Evolutionary conservation across 768 basidiomycete genomes (phyloP), one percentile per base, ranked within the genome.

Genomic region (Cubamyces lactineus): DNA sequence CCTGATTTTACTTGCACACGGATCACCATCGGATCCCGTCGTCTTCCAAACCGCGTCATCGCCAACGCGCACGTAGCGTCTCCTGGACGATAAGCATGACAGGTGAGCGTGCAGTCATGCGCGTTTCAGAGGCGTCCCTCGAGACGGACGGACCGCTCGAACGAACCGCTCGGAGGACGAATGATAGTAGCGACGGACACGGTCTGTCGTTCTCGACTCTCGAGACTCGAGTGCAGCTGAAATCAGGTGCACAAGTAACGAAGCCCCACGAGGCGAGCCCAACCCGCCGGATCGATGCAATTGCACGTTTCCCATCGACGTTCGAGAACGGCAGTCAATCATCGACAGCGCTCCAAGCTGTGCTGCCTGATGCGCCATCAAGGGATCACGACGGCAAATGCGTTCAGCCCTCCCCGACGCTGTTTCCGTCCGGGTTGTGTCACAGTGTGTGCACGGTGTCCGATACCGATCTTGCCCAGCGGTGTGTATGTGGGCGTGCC

Each of bases 321-420:
- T 49, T 49, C 26, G 11, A 3, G 28, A 21, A 24, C 54, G 15
- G 41, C 53, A 46, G 34, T 23, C 45, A 47, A 50, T 53, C 46
- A 19, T 23, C 47, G 43, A 40, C 34, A 40, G 24, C 53, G 53
- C 38, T 50, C n/a, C 45, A 50, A 38, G 61, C 54, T 57, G 54
- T 56, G 54, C 54, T 2, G 28, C 21, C 7, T 62, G 61, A 62
- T 62, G 61, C 61, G 61, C 61, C 61, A 62, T 62, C 61, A 62
- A 34, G 34, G 34, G 34, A 34, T 34, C 34, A 34, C 6, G 23
- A 43, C 53, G 53, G 42, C 17, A 43, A 30, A 55, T 43, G 42
- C 21, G 43, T 40, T 52, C 38, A 21, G n/a, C 5, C 50, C 28
- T 38, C 19, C n/a, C 38, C 51, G 19, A 38, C 34, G 34, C 34